Evolutionary conservation across 208 protist species (phyloP).

Genomic region (Wallacemonas sp.): DNA sequence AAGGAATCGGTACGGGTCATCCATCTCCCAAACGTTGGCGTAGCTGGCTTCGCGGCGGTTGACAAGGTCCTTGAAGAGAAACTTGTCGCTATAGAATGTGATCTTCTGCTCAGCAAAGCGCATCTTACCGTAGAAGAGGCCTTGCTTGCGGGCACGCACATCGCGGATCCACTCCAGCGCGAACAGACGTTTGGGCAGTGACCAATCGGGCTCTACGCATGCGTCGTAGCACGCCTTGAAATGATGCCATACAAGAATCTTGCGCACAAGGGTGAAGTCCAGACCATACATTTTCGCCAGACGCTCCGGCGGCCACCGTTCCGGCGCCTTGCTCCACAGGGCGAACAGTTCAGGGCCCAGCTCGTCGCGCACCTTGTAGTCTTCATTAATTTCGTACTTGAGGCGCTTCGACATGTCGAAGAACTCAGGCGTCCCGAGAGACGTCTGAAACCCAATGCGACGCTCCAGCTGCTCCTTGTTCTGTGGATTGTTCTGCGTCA

Average conservation of each 20-base stretch:
- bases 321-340: constrained; percentile 92
- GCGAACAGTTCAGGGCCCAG: constrained; percentile 93
- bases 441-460: constrained; percentile 89
- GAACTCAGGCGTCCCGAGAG: constrained; percentile 92
- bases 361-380: constrained; percentile 94
- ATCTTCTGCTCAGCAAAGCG: constrained; percentile 94
- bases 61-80: constrained; percentile 91
- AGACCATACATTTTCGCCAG: constrained; percentile 93
- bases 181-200: constrained; percentile 92
- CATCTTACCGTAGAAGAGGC: constrained; percentile 92
- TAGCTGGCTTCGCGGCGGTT: constrained; percentile 93
- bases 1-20: constrained; percentile 94
- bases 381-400: constrained; percentile 93
- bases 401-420: constrained; percentile 93
- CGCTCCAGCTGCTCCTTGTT: constrained; percentile 89
- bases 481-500: constrained; percentile 88
- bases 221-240: constrained; percentile 95
- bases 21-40: constrained; percentile 94
- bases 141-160: constrained; percentile 87
- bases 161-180: constrained; percentile 93
- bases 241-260: constrained; percentile 93
- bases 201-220: constrained; percentile 93
- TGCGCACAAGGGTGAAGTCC: constrained; percentile 91
- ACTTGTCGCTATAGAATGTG: constrained; percentile 93
- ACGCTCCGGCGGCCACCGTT: constrained; percentile 93